Conservation (phyloP, 1,284 basidiomycete genomes). For the Ceratobasidium sp. region DNA sequence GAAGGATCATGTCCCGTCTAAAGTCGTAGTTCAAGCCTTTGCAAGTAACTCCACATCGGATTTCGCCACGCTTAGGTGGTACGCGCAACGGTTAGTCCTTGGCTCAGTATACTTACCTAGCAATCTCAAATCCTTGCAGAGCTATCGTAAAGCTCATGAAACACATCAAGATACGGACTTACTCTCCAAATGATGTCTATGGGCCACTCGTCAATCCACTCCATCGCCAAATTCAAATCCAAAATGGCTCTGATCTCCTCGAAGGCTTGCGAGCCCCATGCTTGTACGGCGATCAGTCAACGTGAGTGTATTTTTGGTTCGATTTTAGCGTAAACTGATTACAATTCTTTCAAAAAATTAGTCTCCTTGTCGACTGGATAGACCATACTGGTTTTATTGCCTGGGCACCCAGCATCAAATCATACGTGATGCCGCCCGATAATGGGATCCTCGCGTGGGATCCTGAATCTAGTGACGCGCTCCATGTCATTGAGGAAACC, state of each 20-base stretch:
- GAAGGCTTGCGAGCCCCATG: slow-evolving; percentile 49
- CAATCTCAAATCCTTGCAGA: slow-evolving; percentile 49
- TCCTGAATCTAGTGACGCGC: slow-evolving; percentile 53
- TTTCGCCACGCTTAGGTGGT: slow-evolving; percentile 78
- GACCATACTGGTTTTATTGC: slow-evolving; percentile 83
- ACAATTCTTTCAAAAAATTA: slow-evolving; percentile 49
- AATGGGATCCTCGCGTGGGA: slow-evolving; percentile 71
- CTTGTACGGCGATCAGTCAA: slow-evolving; percentile 15
- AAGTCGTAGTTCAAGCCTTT: slow-evolving; percentile 72
- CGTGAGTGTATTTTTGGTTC: not conserved
- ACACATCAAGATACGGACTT: slow-evolving; percentile 85
- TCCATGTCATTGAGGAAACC: slow-evolving; percentile 1
- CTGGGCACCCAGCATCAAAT: slow-evolving; percentile 78
- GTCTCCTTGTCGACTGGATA: slow-evolving; percentile 73
- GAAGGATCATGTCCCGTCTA: slow-evolving; percentile 72
- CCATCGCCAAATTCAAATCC: slow-evolving; percentile 60
- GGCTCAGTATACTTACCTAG: not conserved
- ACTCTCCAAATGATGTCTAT: slow-evolving; percentile 29
- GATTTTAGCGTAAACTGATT: slow-evolving; percentile 27
- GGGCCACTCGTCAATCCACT: slow-evolving; percentile 64
- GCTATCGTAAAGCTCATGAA: slow-evolving; percentile 77
- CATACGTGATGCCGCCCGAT: slow-evolving; percentile 60
- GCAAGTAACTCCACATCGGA: slow-evolving; percentile 74
- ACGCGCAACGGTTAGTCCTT: slow-evolving; percentile 68
- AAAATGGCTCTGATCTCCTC: slow-evolving; percentile 58